These are phyloP conservation scores for Stropharia rugosoannulata DNA, from an alignment of 768 basidiomycete genomes.

Conservation along the genomic window DNA sequence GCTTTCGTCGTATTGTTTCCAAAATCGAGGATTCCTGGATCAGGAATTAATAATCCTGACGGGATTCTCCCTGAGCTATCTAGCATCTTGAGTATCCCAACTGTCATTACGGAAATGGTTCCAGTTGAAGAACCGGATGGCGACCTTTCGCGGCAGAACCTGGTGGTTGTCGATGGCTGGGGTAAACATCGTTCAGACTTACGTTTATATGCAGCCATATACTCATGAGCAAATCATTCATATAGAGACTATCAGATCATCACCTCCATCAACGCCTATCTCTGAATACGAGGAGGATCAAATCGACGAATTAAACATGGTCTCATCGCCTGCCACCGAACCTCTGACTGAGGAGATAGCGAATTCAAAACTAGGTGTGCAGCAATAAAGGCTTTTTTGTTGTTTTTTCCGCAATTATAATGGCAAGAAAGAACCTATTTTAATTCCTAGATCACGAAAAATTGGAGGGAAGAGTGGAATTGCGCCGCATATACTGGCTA, in stretches of 20 bases:
- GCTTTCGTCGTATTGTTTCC: constrained; percentile 42
- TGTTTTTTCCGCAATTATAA: background rate
- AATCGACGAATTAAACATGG: constrained; percentile 51
- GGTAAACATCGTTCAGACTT: constrained; percentile 36
- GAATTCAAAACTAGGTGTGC: constrained; percentile 50
- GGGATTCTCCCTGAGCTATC: constrained; percentile 4
- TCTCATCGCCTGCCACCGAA: constrained; percentile 48
- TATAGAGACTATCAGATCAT: constrained; percentile 36
- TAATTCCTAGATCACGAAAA: constrained; percentile 51
- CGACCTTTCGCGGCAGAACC: constrained; percentile 46
- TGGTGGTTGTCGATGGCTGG: constrained; percentile 66
- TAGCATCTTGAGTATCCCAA: constrained; percentile 9
- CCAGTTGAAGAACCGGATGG: constrained; percentile 35
- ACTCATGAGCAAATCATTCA: background rate
- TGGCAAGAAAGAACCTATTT: constrained; percentile 41
- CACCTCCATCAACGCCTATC: constrained; percentile 41
- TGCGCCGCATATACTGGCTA: constrained; percentile 25
- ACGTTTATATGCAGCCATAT: background rate
- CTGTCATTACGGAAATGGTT: constrained; percentile 5
- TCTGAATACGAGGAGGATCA: constrained; percentile 42
- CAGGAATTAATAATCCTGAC: constrained; percentile 3
- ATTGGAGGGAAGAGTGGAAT: constrained; percentile 38
- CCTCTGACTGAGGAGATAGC: constrained; percentile 35
- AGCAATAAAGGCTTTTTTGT: constrained; percentile 7
- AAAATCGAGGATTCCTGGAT: constrained; percentile 21